Evolutionary conservation across 148 eudicot species (phyloP), one percentile per base, ranked within the genome.

Genomic region (Tetragonia tetragonoides): DNA sequence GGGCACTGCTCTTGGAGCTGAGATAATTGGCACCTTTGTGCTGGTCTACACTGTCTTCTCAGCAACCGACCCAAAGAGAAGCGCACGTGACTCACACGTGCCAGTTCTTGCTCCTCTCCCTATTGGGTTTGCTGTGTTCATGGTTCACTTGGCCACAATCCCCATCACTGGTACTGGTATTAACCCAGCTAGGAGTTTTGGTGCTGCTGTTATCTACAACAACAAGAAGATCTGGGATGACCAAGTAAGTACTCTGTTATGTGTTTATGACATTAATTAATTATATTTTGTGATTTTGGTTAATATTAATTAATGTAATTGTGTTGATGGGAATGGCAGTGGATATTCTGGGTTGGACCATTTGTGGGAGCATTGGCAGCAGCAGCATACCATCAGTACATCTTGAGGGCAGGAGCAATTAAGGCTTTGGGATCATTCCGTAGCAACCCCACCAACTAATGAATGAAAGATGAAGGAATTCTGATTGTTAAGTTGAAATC

Each of bases 281-380:
- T 53, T 76, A 12, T 3, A 1, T 20, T 10, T 5, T 46, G n/a
- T 46, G 7, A 71, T 77, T 66, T 28, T 20, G 16, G 12, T 24
- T 16, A 28, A 64, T 18, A 7, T 59, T 68, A 3, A 10, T 66
- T 10, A 53, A 10, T 51, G 18, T 16, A 41, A 2, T 63, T 38
- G 8, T 71, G n/a, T 59, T 8, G 20, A 16, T 9, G 34, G 8
- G 5, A 11, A 3, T 7, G 37, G 4, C 89, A 94, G 97, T 94
- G 98, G 97, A 92, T 94, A 42, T 94, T 94, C 87, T 94, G 97
- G 98, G 98, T 94, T 5, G 98, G 98, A 53, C 97, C 98, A 57
- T 86, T 92, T 57, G 89, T 87, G 63, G 98, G 98, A 79, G 98
- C 98, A 23, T 57, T 90, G 82, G 91, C 88, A 75, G 98, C 97